A percentile compares a stretch with the other conserved stretches of the same genome.
Evolutionary conservation across 805 yeast genomes (phyloP).

Genomic region (Cyberlindnera americana): DNA sequence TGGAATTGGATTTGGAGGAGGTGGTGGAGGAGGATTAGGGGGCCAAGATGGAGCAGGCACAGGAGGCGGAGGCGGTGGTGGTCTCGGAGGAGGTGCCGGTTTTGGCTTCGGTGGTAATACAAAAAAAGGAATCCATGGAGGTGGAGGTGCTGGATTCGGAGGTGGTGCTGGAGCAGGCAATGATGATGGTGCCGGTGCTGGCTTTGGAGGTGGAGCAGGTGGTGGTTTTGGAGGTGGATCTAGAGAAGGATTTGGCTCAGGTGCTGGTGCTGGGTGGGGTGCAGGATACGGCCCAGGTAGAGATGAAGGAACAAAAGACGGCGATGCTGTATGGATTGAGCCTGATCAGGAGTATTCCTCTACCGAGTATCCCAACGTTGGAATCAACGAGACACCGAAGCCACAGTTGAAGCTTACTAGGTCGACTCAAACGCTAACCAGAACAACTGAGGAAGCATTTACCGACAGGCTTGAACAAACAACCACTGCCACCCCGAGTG

Average conservation of each 20-base stretch:
- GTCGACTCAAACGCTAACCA: too few species aligned
- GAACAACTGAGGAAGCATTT: too few species aligned
- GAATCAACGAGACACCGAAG: background rate
- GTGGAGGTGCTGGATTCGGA: background rate
- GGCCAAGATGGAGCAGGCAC: background rate
- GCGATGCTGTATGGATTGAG: conserved; percentile 1
- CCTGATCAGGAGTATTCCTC: background rate
- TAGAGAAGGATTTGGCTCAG: background rate
- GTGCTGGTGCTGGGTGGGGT: conserved; percentile 1
- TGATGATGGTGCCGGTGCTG: background rate
- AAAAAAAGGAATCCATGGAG: background rate
- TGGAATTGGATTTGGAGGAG: conserved; percentile 1
- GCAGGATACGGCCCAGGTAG: background rate
- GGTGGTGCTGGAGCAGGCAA: background rate
- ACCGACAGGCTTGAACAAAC: too few species aligned
- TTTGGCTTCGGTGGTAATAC: background rate
- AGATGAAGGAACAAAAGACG: background rate
- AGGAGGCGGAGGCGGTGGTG: conserved; percentile 1
- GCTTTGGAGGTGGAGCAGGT: background rate
- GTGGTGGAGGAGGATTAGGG: conserved; percentile 1
- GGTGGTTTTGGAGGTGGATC: background rate
- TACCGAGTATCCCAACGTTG: background rate
- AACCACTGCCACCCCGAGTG: too few species aligned
- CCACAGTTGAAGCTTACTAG: too few species aligned
- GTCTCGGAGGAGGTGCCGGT: background rate